phyloP scores from a whole-genome alignment of 1,284 basidiomycete species.

The Ceratobasidium theobromae region DNA sequence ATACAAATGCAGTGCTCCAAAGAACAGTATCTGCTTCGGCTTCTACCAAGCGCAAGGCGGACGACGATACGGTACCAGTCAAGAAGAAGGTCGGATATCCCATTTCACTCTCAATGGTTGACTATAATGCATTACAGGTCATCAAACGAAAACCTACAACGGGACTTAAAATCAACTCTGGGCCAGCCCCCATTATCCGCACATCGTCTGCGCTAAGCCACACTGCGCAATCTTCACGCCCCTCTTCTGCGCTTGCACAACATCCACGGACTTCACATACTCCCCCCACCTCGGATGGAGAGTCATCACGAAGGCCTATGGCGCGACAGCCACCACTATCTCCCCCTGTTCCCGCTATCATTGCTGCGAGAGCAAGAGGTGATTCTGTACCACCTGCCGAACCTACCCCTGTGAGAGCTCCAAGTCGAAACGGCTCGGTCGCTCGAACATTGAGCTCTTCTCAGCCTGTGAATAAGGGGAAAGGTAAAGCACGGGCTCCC shows the following conservation, averaged over 20 bases:
- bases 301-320: slow-evolving; percentile 19
- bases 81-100: slow-evolving; percentile 18
- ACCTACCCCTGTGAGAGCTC: slow-evolving; percentile 14
- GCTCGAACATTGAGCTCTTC: not conserved
- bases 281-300: slow-evolving; percentile 26
- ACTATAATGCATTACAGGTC: not conserved
- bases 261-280: slow-evolving; percentile 29
- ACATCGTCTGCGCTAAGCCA: slow-evolving; percentile 22
- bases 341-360: slow-evolving; percentile 22
- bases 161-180: slow-evolving; percentile 19
- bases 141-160: slow-evolving; percentile 14
- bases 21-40: slow-evolving; percentile 12
- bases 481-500: slow-evolving; percentile 15
- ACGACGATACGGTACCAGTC: slow-evolving; percentile 14
- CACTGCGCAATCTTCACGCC: slow-evolving; percentile 4
- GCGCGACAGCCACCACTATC: slow-evolving; percentile 22
- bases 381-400: slow-evolving; percentile 15
- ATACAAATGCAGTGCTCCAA: slow-evolving; percentile 5
- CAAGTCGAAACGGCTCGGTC: slow-evolving; percentile 6
- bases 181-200: slow-evolving; percentile 1
- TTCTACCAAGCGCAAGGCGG: slow-evolving; percentile 14
- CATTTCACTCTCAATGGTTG: not conserved
- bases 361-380: slow-evolving; percentile 11
- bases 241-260: slow-evolving; percentile 18
- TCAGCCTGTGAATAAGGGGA: not conserved